Percentiles rank a stretch among this genome's conserved stretches.
These are phyloP conservation scores for Aspergillus hancockii DNA, from an alignment of 495 filamentous ascomycete species.

Conservation along the genomic window DNA sequence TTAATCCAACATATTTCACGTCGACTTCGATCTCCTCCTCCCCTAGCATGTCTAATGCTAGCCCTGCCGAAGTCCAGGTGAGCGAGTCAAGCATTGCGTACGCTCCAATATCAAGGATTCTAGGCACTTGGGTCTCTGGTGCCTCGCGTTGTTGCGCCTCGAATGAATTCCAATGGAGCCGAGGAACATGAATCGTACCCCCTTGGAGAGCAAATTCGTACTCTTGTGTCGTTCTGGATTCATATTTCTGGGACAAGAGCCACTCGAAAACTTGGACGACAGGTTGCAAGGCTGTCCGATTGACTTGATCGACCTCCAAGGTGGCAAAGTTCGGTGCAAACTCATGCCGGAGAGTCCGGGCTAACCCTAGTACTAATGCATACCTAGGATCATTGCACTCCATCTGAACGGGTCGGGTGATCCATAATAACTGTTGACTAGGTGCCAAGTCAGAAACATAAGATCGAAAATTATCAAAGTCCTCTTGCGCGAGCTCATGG, in stretches of 20 bases:
- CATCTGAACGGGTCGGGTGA: conserved; percentile 37
- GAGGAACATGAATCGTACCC: conserved; percentile 25
- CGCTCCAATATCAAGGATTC: conserved; percentile 19
- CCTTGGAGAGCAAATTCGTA: conserved; percentile 35
- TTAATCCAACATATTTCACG: conserved; percentile 41
- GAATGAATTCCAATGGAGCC: conserved; percentile 30
- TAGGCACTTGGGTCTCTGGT: not conserved
- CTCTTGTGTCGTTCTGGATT: conserved; percentile 21
- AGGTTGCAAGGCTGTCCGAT: conserved; percentile 10
- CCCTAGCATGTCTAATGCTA: conserved; percentile 1
- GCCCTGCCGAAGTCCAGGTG: conserved; percentile 20
- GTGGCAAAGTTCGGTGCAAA: conserved; percentile 37
- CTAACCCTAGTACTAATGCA: conserved; percentile 36
- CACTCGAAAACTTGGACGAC: conserved; percentile 24
- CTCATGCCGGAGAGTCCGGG: conserved; percentile 44
- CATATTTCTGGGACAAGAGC: conserved; percentile 14
- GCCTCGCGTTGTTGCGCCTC: conserved; percentile 16
- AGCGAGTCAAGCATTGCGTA: conserved; percentile 29
- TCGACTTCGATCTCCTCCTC: conserved; percentile 36
- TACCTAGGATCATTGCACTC: conserved; percentile 39
- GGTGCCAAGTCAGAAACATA: conserved; percentile 9
- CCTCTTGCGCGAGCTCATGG: conserved; percentile 17
- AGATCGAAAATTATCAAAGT: conserved; percentile 21
- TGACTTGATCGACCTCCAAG: conserved; percentile 38
- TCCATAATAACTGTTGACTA: conserved; percentile 38